phyloP scores from a whole-genome alignment of 306 rosid genomes.

The Vigna reflexopilosa region DNA sequence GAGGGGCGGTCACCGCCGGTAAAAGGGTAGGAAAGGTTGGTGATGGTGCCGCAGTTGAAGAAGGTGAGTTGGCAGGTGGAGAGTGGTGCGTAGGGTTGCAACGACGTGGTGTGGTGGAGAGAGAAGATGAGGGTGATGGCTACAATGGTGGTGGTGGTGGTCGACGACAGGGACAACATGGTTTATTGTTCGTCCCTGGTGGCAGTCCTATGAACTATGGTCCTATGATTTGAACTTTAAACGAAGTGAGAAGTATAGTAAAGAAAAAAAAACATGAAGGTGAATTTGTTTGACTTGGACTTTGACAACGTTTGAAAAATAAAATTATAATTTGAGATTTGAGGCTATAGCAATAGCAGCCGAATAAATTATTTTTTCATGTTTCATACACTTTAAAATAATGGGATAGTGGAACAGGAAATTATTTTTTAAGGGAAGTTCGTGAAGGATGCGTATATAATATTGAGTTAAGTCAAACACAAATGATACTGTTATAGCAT shows the following conservation, averaged over 20 bases:
- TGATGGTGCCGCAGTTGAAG: constrained; percentile 63
- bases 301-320: constrained; percentile 21
- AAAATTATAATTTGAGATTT: not conserved
- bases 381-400: not conserved
- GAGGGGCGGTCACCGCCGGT: constrained; percentile 54
- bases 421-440: not conserved
- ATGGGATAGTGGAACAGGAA: no score
- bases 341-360: constrained; percentile 33
- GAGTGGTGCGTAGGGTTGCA: constrained; percentile 38
- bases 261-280: not conserved
- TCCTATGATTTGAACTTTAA: not conserved
- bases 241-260: not conserved
- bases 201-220: not conserved
- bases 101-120: constrained; percentile 47
- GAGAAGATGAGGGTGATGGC: constrained; percentile 23
- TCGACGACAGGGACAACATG: constrained; percentile 23
- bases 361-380: not conserved
- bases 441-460: no score
- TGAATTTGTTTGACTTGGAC: constrained; percentile 47
- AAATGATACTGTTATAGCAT: not conserved
- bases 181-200: constrained; percentile 24
- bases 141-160: not conserved
- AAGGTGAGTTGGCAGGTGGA: constrained; percentile 51
- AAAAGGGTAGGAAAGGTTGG: constrained; percentile 63
- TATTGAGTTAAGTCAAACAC: constrained; percentile 38